These are phyloP conservation scores for Mycena kentingensis DNA, from an alignment of 768 basidiomycete genomes.

Conservation along the genomic window DNA sequence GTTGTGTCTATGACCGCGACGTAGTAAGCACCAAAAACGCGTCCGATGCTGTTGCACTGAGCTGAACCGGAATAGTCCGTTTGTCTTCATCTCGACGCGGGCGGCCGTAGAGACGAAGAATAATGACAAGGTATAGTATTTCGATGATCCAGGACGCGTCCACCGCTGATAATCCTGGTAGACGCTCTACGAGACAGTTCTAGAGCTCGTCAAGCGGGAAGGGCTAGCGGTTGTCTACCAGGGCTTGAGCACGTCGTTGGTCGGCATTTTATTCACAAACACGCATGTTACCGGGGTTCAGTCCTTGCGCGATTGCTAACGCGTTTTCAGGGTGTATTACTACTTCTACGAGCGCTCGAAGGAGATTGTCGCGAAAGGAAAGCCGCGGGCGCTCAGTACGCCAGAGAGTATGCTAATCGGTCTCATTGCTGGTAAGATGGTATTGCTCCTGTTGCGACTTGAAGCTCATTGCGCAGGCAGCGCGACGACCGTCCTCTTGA, in stretches of 20 bases:
- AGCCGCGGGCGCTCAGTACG: conserved; percentile 78
- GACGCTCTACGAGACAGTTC: conserved; percentile 65
- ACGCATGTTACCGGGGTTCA: conserved; percentile 50
- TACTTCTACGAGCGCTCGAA: conserved; percentile 83
- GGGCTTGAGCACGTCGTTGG: conserved; percentile 80
- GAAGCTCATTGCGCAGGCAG: conserved; percentile 55
- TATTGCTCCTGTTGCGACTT: background rate
- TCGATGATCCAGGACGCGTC: conserved; percentile 9
- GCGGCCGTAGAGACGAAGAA: conserved; percentile 89
- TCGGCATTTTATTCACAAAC: conserved; percentile 93
- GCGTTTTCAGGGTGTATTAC: conserved; percentile 77
- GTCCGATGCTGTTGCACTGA: conserved; percentile 13
- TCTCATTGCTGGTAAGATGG: conserved; percentile 71
- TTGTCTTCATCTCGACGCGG: conserved; percentile 89
- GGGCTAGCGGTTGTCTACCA: conserved; percentile 84
- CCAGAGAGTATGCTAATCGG: conserved; percentile 90
- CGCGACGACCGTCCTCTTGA: conserved; percentile 84
- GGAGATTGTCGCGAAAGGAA: conserved; percentile 55
- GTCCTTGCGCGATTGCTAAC: background rate
- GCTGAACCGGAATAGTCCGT: conserved; percentile 57
- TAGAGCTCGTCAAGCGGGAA: conserved; percentile 82
- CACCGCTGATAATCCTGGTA: conserved; percentile 28
- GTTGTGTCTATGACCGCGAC: conserved; percentile 89
- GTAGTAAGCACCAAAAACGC: conserved; percentile 53
- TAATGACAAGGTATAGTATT: conserved; percentile 63